Evolutionary conservation across 75 land plant genomes (phyloP).

Genomic region (Picea glauca): DNA sequence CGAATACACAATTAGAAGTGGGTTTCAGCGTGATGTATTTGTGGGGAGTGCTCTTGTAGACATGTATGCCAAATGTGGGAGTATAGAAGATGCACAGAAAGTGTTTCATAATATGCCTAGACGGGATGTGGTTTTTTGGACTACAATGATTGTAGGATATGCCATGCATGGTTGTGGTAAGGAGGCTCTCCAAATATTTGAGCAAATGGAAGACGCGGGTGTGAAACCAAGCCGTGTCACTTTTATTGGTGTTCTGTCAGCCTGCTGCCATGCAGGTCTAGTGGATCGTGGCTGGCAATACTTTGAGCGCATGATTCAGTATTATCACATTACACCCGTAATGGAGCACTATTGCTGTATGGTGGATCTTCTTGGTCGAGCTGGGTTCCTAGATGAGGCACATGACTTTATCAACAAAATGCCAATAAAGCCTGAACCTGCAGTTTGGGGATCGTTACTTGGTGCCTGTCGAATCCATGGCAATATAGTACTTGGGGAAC

Average conservation of each 20-base stretch:
- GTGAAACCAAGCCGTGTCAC: conserved; percentile 52
- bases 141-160: conserved; percentile 48
- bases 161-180: conserved; percentile 52
- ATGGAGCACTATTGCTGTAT: not conserved
- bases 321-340: not conserved
- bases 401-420: not conserved
- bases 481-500: not conserved
- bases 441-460: not conserved
- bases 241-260: conserved; percentile 66
- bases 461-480: not conserved
- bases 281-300: conserved; percentile 42
- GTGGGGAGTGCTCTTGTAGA: conserved; percentile 46
- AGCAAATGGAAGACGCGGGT: conserved; percentile 41
- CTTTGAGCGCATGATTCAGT: not conserved
- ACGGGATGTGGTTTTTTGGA: conserved; percentile 66
- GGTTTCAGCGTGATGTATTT: conserved; percentile 25
- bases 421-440: not conserved
- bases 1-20: too few species aligned
- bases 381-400: not conserved
- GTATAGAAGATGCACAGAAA: conserved; percentile 31
- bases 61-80: conserved; percentile 81
- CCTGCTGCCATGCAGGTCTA: conserved; percentile 64
- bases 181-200: conserved; percentile 48
- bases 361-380: not conserved
- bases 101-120: conserved; percentile 33